phyloP scores from a whole-genome alignment of 768 basidiomycete species.

The Crucibulum laeve region DNA sequence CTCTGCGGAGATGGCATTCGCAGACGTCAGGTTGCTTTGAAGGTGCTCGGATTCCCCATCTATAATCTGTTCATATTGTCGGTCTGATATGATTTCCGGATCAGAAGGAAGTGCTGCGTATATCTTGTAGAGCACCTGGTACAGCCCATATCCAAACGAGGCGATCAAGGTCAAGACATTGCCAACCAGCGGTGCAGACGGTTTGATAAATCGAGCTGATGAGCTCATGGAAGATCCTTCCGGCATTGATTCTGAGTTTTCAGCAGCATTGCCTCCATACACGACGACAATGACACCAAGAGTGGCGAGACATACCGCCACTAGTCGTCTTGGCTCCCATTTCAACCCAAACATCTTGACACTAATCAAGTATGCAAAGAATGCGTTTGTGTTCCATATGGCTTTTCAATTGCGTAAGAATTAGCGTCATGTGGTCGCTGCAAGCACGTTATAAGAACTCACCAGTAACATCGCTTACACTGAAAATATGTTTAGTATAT shows the following conservation, averaged over 20 bases:
- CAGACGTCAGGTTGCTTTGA: slow-evolving; percentile 5
- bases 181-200: slow-evolving; percentile 61
- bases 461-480: slow-evolving; percentile 80
- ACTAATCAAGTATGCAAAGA: slow-evolving; percentile 88
- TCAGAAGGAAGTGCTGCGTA: slow-evolving; percentile 70
- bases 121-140: slow-evolving; percentile 84
- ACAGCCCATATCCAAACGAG: slow-evolving; percentile 68
- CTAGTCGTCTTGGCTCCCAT: slow-evolving; percentile 61
- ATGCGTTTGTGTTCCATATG: slow-evolving; percentile 86
- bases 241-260: slow-evolving; percentile 6
- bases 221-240: slow-evolving; percentile 9
- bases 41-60: slow-evolving; percentile 26
- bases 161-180: slow-evolving; percentile 70
- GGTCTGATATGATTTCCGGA: slow-evolving; percentile 41
- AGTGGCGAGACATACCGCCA: slow-evolving; percentile 78
- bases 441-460: slow-evolving; percentile 10
- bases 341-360: slow-evolving; percentile 60
- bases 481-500: slow-evolving; percentile 20
- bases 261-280: slow-evolving; percentile 59
- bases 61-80: slow-evolving; percentile 41
- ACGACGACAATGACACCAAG: slow-evolving; percentile 77
- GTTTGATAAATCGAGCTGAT: slow-evolving; percentile 20
- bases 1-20: slow-evolving; percentile 13
- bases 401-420: slow-evolving; percentile 26
- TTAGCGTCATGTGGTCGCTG: neutral